Evolutionary conservation across 441 rosid species (phyloP).

Genomic region (Eruca vesicaria): DNA sequence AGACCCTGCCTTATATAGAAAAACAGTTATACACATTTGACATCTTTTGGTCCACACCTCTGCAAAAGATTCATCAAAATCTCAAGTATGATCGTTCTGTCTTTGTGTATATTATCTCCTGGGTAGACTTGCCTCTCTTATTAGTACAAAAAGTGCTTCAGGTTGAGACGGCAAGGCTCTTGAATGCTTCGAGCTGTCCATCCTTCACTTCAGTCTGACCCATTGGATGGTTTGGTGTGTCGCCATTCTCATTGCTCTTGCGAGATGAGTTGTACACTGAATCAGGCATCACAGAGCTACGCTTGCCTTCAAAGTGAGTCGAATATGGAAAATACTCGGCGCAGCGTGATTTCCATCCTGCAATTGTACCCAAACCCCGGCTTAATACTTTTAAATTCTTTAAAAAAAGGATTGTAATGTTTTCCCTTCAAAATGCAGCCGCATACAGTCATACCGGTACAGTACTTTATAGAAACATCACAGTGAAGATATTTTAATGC

Average conservation of each 20-base stretch:
- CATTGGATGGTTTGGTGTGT: constrained; percentile 36
- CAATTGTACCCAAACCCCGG: neutral
- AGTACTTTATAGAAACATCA: constrained; percentile 5
- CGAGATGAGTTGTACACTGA: constrained; percentile 46
- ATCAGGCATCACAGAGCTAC: constrained; percentile 57
- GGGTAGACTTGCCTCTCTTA: constrained; percentile 19
- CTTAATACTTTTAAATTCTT: neutral
- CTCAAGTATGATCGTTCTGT: constrained; percentile 17
- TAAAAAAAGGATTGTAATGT: no score
- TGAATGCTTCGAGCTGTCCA: constrained; percentile 75
- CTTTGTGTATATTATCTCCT: constrained; percentile 10
- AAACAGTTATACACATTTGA: constrained; percentile 36
- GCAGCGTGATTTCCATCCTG: constrained; percentile 94
- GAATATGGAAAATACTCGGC: constrained; percentile 74
- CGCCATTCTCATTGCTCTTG: constrained; percentile 60
- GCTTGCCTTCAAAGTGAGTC: constrained; percentile 73
- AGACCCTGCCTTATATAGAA: constrained; percentile 29
- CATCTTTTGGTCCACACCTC: constrained; percentile 19
- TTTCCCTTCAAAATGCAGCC: no score
- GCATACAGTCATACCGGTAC: neutral
- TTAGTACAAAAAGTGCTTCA: constrained; percentile 18
- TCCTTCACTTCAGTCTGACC: constrained; percentile 51
- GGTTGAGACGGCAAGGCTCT: constrained; percentile 61
- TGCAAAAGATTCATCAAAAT: constrained; percentile 1
- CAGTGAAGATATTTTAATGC: constrained; percentile 30